These are phyloP conservation scores for Athelia psychrophila DNA, from an alignment of 1,284 basidiomycete species.

Conservation along the genomic window DNA sequence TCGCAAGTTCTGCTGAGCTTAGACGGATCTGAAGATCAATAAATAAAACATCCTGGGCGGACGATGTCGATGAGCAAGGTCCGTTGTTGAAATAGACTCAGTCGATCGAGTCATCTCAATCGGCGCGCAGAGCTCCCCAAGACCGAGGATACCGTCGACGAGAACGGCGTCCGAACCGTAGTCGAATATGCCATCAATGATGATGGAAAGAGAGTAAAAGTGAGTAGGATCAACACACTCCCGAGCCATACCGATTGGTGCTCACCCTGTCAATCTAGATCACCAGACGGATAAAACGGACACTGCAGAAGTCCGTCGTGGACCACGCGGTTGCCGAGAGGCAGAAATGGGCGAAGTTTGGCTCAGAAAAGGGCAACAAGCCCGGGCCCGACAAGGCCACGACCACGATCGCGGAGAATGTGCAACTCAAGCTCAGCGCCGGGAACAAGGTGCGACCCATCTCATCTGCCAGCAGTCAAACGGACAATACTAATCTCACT, in stretches of 20 bases:
- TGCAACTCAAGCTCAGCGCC: slow-evolving; percentile 81
- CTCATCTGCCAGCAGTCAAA: not conserved
- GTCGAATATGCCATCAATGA: slow-evolving; percentile 88
- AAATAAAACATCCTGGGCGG: slow-evolving; percentile 78
- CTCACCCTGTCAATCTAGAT: slow-evolving; percentile 44
- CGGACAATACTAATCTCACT: slow-evolving; percentile 1
- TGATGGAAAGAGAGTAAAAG: slow-evolving; percentile 95
- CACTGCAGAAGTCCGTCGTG: slow-evolving; percentile 89
- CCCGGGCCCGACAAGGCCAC: slow-evolving; percentile 92
- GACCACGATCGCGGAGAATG: slow-evolving; percentile 93
- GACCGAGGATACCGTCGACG: slow-evolving; percentile 71
- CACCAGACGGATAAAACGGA: slow-evolving; percentile 85
- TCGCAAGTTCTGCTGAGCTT: not conserved
- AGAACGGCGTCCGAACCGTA: slow-evolving; percentile 86
- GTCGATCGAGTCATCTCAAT: slow-evolving; percentile 5
- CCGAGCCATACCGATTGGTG: not conserved
- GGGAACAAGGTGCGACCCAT: slow-evolving; percentile 71
- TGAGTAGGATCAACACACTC: slow-evolving; percentile 24
- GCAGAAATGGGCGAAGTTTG: slow-evolving; percentile 94
- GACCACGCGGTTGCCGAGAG: slow-evolving; percentile 93
- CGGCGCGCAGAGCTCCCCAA: slow-evolving; percentile 27
- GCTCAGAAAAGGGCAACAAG: slow-evolving; percentile 85
- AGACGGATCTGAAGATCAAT: not conserved
- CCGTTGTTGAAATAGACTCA: slow-evolving; percentile 13
- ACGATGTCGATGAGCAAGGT: slow-evolving; percentile 79